Evolutionary conservation across 192 early-diverging fungal species (phyloP).

Genomic region (Pilaira anomala): DNA sequence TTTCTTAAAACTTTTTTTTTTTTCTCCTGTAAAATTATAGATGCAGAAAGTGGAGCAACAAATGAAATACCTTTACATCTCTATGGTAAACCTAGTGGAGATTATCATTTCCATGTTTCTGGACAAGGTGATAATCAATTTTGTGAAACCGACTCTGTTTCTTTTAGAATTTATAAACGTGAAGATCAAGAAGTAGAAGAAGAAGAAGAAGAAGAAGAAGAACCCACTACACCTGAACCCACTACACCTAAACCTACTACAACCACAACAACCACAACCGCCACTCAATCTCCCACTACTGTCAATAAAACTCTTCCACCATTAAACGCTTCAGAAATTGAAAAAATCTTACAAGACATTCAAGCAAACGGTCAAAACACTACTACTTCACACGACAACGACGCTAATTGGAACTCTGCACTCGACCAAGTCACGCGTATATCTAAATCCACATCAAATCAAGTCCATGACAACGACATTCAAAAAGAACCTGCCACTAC

Average conservation of each 20-base stretch:
- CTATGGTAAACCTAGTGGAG: neutral
- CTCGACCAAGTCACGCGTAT: slow-evolving; percentile 5
- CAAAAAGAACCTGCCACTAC: neutral
- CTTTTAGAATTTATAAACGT: slow-evolving; percentile 17
- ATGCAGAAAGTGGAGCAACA: neutral
- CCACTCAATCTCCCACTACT: neutral
- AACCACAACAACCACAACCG: neutral
- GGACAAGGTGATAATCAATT: neutral
- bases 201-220: neutral
- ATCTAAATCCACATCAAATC: neutral
- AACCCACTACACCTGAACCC: neutral
- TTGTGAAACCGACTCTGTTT: slow-evolving; percentile 17
- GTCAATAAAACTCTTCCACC: neutral
- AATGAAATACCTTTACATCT: slow-evolving; percentile 6
- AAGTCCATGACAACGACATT: neutral
- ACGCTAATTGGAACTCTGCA: neutral
- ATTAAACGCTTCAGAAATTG: slow-evolving; percentile 3
- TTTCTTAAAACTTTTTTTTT: neutral
- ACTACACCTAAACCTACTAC: neutral
- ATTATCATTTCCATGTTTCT: slow-evolving; percentile 16
- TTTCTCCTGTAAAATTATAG: neutral
- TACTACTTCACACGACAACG: neutral
- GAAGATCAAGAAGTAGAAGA: neutral
- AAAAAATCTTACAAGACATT: slow-evolving; percentile 1
- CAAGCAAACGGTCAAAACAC: neutral